Evolutionary conservation across 1,284 basidiomycete species (phyloP).

Genomic region (Earliella scabrosa): DNA sequence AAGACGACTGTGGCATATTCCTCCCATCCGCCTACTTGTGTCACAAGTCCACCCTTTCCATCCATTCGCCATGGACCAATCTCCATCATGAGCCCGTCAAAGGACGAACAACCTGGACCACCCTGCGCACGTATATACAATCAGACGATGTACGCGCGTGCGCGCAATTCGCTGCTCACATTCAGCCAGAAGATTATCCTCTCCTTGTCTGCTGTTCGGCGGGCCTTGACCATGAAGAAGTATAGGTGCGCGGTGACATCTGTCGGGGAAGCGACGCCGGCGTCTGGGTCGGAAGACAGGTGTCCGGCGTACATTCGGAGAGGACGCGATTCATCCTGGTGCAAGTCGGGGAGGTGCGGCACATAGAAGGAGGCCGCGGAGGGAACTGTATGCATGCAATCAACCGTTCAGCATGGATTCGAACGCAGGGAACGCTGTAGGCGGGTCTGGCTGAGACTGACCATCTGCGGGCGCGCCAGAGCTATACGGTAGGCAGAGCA

Average conservation of each 20-base stretch:
- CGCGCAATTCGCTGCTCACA: constrained; percentile 49
- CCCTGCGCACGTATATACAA: constrained; percentile 56
- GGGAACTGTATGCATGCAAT: constrained; percentile 57
- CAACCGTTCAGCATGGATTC: not conserved
- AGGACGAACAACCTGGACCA: constrained; percentile 95
- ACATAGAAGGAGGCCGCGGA: constrained; percentile 89
- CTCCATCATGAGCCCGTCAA: constrained; percentile 99
- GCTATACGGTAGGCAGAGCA: constrained; percentile 10
- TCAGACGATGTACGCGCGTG: not conserved
- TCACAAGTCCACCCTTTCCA: constrained; percentile 78
- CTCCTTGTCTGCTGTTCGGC: constrained; percentile 86
- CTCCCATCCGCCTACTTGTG: constrained; percentile 94
- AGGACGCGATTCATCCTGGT: constrained; percentile 71
- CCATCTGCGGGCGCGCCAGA: constrained; percentile 48
- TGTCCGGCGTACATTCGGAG: constrained; percentile 84
- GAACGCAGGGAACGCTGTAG: not conserved
- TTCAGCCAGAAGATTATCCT: constrained; percentile 97
- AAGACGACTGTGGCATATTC: constrained; percentile 98
- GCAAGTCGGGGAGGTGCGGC: constrained; percentile 73
- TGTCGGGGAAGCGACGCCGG: constrained; percentile 46
- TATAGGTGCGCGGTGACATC: constrained; percentile 81
- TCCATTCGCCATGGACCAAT: constrained; percentile 90
- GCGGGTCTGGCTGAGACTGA: constrained; percentile 9
- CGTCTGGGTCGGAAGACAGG: constrained; percentile 79
- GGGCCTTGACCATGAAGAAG: constrained; percentile 91